These are phyloP conservation scores for Vaccinium myrtillus DNA, from an alignment of 148 eudicot genomes.

Conservation along the genomic window DNA sequence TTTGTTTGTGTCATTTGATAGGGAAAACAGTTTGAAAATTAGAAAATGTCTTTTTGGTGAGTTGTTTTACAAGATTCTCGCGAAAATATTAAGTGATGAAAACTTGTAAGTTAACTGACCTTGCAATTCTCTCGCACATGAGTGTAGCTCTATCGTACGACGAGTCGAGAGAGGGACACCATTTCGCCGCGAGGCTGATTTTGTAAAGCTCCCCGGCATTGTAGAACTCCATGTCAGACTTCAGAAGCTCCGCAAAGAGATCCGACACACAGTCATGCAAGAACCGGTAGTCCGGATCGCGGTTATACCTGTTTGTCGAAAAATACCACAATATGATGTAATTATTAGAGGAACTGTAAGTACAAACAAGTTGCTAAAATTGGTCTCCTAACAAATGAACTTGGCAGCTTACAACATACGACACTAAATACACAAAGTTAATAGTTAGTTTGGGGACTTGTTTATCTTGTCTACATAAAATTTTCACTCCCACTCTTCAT, in stretches of 20 bases:
- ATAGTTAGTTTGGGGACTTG: too few relatives aligned
- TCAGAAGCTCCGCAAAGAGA: slow-evolving; percentile 24
- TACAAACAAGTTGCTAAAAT: too few relatives aligned
- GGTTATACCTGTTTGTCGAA: slow-evolving; percentile 2
- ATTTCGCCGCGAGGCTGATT: slow-evolving; percentile 35
- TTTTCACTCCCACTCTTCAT: not conserved
- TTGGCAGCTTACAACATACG: too few relatives aligned
- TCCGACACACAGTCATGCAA: slow-evolving; percentile 28
- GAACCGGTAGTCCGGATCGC: slow-evolving; percentile 20
- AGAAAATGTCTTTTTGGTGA: too few relatives aligned
- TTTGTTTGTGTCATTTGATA: too few relatives aligned
- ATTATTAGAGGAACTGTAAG: too few relatives aligned
- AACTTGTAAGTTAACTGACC: not conserved
- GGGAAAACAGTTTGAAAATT: too few relatives aligned
- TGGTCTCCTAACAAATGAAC: too few relatives aligned
- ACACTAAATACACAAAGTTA: too few relatives aligned
- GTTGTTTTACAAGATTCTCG: too few relatives aligned
- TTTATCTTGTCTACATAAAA: not conserved
- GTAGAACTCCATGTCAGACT: slow-evolving; percentile 20
- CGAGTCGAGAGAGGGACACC: slow-evolving; percentile 24
- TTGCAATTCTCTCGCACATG: not conserved
- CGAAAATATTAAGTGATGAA: not conserved
- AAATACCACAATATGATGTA: too few relatives aligned
- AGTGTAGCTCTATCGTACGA: not conserved
- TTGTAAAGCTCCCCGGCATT: slow-evolving; percentile 8